Conservation (phyloP, 345 rosid genomes). For the Eucalyptus tenuipes region DNA sequence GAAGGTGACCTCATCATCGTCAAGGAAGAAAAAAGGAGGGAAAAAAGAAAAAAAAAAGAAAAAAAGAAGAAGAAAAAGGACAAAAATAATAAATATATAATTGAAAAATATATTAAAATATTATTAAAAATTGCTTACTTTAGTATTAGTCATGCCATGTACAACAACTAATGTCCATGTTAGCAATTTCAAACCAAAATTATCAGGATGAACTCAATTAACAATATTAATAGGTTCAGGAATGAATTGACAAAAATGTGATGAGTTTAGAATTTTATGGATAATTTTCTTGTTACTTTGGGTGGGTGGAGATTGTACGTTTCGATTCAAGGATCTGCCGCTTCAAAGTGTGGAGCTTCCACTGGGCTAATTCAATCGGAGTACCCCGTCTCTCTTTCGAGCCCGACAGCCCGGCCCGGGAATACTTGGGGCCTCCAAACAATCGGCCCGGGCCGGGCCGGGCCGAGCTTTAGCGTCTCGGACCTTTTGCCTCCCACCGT, state of each 20-base stretch:
- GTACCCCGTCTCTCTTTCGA: background rate
- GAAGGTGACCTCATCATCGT: fast-evolving
- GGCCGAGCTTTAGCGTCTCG: background rate
- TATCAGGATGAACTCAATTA: fast-evolving
- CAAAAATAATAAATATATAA: too few relatives aligned
- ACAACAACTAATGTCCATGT: fast-evolving
- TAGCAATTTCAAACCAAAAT: fast-evolving
- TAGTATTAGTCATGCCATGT: fast-evolving
- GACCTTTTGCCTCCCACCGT: background rate
- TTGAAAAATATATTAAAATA: too few relatives aligned
- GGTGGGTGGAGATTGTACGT: background rate
- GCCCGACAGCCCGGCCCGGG: background rate
- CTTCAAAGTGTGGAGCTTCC: background rate
- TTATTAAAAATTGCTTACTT: fast-evolving
- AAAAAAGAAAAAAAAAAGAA: fast-evolving
- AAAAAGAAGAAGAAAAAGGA: too few relatives aligned
- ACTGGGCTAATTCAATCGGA: background rate
- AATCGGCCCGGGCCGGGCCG: background rate
- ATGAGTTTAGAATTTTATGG: too few relatives aligned
- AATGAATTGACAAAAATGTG: too few relatives aligned
- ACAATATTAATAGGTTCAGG: fast-evolving
- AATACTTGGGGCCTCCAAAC: background rate
- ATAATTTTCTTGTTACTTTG: too few relatives aligned
- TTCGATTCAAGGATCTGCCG: too few relatives aligned
- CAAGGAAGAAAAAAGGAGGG: too few relatives aligned